These are phyloP conservation scores for Fragaria nilgerrensis DNA, from an alignment of 306 rosid genomes.

Conservation along the genomic window DNA sequence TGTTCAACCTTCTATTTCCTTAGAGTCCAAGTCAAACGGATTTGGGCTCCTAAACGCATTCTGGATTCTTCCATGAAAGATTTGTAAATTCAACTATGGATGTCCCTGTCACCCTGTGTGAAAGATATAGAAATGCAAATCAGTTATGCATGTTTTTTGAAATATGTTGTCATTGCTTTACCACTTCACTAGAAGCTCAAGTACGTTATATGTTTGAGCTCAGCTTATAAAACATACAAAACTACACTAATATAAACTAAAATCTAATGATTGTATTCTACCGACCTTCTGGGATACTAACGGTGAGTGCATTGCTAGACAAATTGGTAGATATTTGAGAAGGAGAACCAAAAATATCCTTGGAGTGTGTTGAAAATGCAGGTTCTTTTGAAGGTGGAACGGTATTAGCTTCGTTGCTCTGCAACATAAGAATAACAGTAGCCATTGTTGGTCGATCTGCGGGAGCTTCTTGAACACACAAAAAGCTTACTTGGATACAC, in stretches of 20 bases:
- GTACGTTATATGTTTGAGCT: not conserved
- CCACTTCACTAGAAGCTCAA: not conserved
- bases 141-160: no score
- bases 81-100: no score
- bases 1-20: not conserved
- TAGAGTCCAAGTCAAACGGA: not conserved
- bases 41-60: not conserved
- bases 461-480: slow-evolving; percentile 29
- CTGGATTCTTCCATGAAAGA: no score
- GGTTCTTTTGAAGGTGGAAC: slow-evolving; percentile 21
- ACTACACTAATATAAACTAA: not conserved
- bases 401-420: not conserved
- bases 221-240: not conserved
- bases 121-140: no score
- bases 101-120: no score
- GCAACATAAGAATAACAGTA: slow-evolving; percentile 5
- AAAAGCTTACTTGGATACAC: slow-evolving; percentile 14
- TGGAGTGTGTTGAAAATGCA: slow-evolving; percentile 6
- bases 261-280: not conserved
- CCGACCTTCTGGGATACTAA: not conserved
- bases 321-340: not conserved
- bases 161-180: not conserved
- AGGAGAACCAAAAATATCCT: not conserved
- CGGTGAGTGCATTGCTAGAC: not conserved
- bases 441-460: slow-evolving; percentile 23